Evolutionary conservation across 2,329 filamentous ascomycete species (phyloP).

Genomic region (Phialophora tarda): DNA sequence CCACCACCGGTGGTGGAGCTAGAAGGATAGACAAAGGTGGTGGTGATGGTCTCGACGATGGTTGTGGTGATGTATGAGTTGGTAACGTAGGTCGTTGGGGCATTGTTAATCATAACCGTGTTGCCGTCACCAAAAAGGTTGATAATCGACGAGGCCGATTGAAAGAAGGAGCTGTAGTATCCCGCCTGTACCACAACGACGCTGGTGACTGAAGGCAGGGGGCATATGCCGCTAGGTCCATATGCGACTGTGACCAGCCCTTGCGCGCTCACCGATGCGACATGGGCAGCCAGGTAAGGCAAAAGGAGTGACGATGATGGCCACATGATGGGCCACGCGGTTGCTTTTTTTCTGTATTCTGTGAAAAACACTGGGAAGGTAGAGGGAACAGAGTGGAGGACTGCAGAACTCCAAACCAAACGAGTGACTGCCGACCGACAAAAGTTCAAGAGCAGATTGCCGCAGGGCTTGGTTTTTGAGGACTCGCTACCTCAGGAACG

Average conservation of each 20-base stretch:
- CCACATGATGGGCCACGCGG: constrained; percentile 31
- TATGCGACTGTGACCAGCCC: constrained; percentile 29
- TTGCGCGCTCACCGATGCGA: constrained; percentile 31
- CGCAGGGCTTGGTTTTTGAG: constrained; percentile 29
- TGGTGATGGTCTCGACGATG: constrained; percentile 28
- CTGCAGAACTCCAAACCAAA: constrained; percentile 36
- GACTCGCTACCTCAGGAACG: constrained; percentile 8
- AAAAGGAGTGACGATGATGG: constrained; percentile 31
- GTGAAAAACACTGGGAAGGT: constrained; percentile 15
- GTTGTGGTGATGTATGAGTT: constrained; percentile 37
- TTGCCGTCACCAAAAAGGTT: constrained; percentile 36
- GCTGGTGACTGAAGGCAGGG: constrained; percentile 29
- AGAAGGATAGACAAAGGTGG: constrained; percentile 9
- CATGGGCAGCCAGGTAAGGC: constrained; percentile 25
- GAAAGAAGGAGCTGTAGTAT: constrained; percentile 36
- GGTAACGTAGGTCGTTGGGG: constrained; percentile 34
- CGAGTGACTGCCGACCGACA: constrained; percentile 32
- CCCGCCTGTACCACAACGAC: constrained; percentile 32
- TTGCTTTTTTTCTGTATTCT: constrained; percentile 15
- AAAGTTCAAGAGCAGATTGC: constrained; percentile 19
- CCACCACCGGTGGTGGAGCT: constrained; percentile 17
- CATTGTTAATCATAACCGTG: constrained; percentile 36
- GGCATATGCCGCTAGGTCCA: constrained; percentile 31
- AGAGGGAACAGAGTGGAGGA: constrained; percentile 23
- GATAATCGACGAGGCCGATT: constrained; percentile 36